phyloP scores from a whole-genome alignment of 805 yeast genomes.

The Clavispora carvajalis region DNA sequence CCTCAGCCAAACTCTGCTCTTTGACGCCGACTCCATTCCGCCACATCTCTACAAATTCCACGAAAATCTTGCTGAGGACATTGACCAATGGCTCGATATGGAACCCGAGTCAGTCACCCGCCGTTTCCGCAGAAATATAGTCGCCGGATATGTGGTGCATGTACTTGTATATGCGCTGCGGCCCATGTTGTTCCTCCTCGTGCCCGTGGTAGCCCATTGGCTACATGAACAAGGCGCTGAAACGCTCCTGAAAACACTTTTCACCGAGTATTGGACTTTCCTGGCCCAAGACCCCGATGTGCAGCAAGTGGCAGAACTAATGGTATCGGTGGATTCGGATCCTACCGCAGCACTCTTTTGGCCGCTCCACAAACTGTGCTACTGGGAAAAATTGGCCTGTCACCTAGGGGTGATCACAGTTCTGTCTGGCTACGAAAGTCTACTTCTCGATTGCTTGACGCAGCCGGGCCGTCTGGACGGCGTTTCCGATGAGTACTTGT shows the following conservation, averaged over 20 bases:
- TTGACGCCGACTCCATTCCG: conserved; percentile 23
- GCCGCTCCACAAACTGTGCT: conserved; percentile 22
- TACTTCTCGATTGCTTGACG: conserved; percentile 21
- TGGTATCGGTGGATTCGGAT: conserved; percentile 2
- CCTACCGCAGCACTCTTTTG: conserved; percentile 20
- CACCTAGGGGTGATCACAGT: conserved; percentile 2
- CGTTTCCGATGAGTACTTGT: conserved; percentile 3
- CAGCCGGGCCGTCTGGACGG: conserved; percentile 14
- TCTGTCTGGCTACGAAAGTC: conserved; percentile 16
- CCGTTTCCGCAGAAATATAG: conserved; percentile 19
- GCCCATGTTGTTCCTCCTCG: conserved; percentile 23
- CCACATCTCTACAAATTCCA: conserved; percentile 17
- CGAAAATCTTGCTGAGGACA: conserved; percentile 25
- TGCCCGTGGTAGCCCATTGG: conserved; percentile 37
- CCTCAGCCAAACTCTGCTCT: conserved; percentile 24
- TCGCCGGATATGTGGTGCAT: conserved; percentile 32
- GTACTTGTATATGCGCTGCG: conserved; percentile 32
- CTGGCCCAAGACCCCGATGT: conserved; percentile 11
- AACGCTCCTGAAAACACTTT: conserved; percentile 6
- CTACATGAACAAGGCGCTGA: conserved; percentile 20
- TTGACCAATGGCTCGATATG: conserved; percentile 33
- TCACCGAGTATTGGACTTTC: conserved; percentile 10
- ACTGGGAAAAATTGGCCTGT: conserved; percentile 24
- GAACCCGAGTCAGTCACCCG: conserved; percentile 24
- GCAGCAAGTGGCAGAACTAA: conserved; percentile 5